Base-by-base conservation (phyloP, 179 eudicot species). In the Kewa caespitosa region DNA sequence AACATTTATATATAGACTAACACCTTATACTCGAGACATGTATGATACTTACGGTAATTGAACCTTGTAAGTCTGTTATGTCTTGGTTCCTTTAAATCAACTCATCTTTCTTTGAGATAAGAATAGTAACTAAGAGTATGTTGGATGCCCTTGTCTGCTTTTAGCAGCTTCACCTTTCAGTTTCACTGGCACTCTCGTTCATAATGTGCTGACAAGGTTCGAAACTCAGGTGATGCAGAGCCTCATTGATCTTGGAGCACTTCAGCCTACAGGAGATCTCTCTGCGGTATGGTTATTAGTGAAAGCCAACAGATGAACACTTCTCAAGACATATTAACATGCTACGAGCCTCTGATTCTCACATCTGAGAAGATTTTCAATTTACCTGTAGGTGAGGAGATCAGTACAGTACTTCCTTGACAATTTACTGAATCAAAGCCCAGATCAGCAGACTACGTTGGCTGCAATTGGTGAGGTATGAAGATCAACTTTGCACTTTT, bases 391-490 rank as follows among this genome's bases (percentile, higher is more conserved):
- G 99, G 99, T 96, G 38, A 92, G 94, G 81, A 91, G 97, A 89
- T 91, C 99, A 20, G 88, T 96, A 59, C 94, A 90, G 68, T 96
- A 81, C 81, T 96, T 96, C 89, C 87, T 96, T 79, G 91, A 94
- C 88, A 96, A 94, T 85, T 84, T 88, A 87, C 70, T 96, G 78
- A 82, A 78, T 81, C 99, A 94, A 84, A 86, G 86, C 71, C 94
- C 97, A 27, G 99, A 96, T 82, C 97, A 96, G 83, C 88, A 94
- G 81, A 94, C 91, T 81, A 96, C 99, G 60, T 83, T 96, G 74
- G 81, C 97, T 68, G 98, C 98, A 72, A 92, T 94, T 76, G 98
- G 99, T 36, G 99, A 96, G 98, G 99, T 96, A 87, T 70, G 84
- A 67, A 41, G 13, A 68, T 67, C 41, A 22, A 23, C 8, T 4